Base-by-base conservation (phyloP, 2,329 filamentous ascomycete species). In the Cercospora janseana region DNA sequence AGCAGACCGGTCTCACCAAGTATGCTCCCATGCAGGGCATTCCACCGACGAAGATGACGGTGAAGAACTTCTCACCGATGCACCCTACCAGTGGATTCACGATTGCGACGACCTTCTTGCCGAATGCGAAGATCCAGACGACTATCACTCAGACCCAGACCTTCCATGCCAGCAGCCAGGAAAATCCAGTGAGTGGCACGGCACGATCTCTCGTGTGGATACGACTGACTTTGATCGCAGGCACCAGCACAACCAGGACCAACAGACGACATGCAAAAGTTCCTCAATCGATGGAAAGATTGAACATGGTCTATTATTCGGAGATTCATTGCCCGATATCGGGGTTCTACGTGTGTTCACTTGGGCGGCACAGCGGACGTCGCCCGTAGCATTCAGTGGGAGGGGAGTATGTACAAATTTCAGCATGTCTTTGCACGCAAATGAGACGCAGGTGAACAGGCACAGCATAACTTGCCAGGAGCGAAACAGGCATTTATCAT, bases 11-110 rank as follows among this genome's bases (percentile, higher is more conserved):
- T 1, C 62, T 71, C 23, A 82, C 77, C 3, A 76, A 76, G 61
- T 85, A 81, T 63, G 81, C 81, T 9, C 80, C 81, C 1, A 80
- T 82, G 77, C 78, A 81, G 54, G 74, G 75, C 43, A 69, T 76
- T n/a, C 80, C 81, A 2, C 73, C 75, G 8, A 82, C 77, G 4
- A 79, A 79, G 60, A 82, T 84, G 54, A 80, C 79, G 2, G 72
- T 73, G 28, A 79, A 75, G 58, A 69, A 68, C 4, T 68, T 71
- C 10, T 73, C 70, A 34, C 76, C 75, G 6, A 66, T 78, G 56
- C 78, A 75, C 59, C 79, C 81, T 1, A 80, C 79, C 3, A 83
- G 79, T 57, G 67, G 72, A 6, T 79, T 76, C 47, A 65, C 63
- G 3, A 71, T 82, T 55, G 80, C 79, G 2, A 77, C 69, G 5